phyloP scores from a whole-genome alignment of 2,329 filamentous ascomycete species.

The Aspergillus hortae region DNA sequence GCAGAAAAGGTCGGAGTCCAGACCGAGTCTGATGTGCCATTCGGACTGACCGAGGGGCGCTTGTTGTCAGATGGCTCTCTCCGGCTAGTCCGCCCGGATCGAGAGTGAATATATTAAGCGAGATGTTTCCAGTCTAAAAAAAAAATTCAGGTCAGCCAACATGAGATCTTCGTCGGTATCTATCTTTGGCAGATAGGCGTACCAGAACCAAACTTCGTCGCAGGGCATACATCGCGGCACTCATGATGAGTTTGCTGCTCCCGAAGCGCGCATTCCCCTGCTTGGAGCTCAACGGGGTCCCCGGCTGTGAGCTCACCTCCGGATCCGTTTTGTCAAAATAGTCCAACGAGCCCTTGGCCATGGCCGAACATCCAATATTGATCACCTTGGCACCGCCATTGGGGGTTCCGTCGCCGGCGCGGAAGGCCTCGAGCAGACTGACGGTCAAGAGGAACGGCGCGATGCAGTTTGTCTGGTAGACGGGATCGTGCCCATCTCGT shows the following conservation, averaged over 20 bases:
- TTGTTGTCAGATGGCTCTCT: conserved; percentile 21
- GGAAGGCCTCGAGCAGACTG: conserved; percentile 34
- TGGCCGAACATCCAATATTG: conserved; percentile 33
- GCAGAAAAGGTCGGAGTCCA: conserved; percentile 30
- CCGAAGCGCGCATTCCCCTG: conserved; percentile 30
- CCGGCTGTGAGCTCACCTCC: conserved; percentile 15
- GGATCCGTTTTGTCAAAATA: conserved; percentile 28
- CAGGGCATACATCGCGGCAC: conserved; percentile 34
- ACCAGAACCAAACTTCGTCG: conserved; percentile 33
- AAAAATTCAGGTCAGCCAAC: too few relatives aligned
- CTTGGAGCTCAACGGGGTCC: conserved; percentile 24
- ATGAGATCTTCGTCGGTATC: too few relatives aligned
- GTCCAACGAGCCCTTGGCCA: conserved; percentile 28
- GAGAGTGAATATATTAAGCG: conserved; percentile 35
- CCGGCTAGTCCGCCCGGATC: conserved; percentile 31
- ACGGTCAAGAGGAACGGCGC: conserved; percentile 36
- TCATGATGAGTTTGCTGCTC: conserved; percentile 35
- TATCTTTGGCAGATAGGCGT: conserved; percentile 12
- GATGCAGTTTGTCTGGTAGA: conserved; percentile 37
- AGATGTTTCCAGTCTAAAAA: conserved; percentile 29
- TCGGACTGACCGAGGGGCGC: conserved; percentile 26
- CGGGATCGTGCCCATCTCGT: conserved; percentile 31
- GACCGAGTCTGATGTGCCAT: conserved; percentile 30
- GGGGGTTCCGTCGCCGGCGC: conserved; percentile 28
- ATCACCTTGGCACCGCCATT: conserved; percentile 32